phyloP scores from a whole-genome alignment of 1,139 yeast genomes.

The Yamadazyma blattariae region DNA sequence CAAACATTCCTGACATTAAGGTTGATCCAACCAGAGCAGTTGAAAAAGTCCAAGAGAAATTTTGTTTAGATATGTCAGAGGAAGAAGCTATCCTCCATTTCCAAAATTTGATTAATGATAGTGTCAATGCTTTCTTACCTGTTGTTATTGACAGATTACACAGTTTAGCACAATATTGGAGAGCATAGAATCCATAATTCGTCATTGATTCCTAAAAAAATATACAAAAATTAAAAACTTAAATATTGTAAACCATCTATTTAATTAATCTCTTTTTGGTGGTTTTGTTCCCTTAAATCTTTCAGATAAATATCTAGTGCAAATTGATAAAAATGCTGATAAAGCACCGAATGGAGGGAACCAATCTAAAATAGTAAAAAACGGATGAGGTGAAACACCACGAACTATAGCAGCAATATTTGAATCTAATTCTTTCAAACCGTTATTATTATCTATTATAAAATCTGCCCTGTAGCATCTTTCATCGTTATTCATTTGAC shows the following conservation, averaged over 20 bases:
- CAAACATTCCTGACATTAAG: constrained; percentile 84
- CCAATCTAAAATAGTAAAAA: constrained; percentile 59
- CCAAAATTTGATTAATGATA: constrained; percentile 88
- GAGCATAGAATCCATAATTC: constrained; percentile 57
- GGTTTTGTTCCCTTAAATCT: constrained; percentile 19
- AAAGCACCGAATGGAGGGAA: constrained; percentile 51
- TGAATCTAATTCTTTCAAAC: constrained; percentile 45
- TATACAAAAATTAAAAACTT: too few relatives aligned
- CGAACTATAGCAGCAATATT: constrained; percentile 46
- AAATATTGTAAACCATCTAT: too few relatives aligned
- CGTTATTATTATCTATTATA: constrained; percentile 62
- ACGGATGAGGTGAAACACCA: constrained; percentile 46
- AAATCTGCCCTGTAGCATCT: constrained; percentile 62
- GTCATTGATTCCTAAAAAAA: background rate
- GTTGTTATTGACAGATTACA: constrained; percentile 94
- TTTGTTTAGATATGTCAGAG: constrained; percentile 88
- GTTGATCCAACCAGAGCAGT: constrained; percentile 76
- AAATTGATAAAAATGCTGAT: constrained; percentile 28
- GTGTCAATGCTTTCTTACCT: constrained; percentile 90
- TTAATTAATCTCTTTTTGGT: constrained; percentile 4
- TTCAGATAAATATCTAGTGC: constrained; percentile 19
- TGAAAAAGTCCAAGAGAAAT: constrained; percentile 89
- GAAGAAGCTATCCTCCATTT: constrained; percentile 94
- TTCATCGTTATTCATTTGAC: constrained; percentile 69
- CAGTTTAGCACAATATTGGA: constrained; percentile 96